phyloP scores from a whole-genome alignment of 306 rosid genomes.

The Neltuma alba region DNA sequence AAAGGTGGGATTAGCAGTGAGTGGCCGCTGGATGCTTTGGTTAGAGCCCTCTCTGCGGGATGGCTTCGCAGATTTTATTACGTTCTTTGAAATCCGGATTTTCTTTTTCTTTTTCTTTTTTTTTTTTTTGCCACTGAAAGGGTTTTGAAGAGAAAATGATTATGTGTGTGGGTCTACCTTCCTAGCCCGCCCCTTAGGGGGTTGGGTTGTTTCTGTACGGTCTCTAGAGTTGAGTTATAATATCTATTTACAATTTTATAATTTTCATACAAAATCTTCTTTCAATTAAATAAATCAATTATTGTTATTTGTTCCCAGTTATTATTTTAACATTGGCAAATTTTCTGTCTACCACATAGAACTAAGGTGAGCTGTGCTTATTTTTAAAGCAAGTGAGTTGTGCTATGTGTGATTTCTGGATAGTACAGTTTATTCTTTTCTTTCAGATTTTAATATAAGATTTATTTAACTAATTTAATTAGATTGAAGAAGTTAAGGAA shows the following conservation, averaged over 20 bases:
- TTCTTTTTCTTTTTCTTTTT: slow-evolving; percentile 31
- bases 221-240: slow-evolving; percentile 27
- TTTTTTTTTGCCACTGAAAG: too few relatives aligned
- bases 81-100: slow-evolving; percentile 50
- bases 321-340: background rate
- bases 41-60: slow-evolving; percentile 23
- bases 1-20: slow-evolving; percentile 29
- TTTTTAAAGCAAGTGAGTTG: too few relatives aligned
- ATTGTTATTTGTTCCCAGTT: background rate
- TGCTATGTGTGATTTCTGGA: too few relatives aligned
- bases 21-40: slow-evolving; percentile 22
- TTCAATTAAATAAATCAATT: background rate
- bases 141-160: slow-evolving; percentile 50
- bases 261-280: background rate
- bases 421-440: too few relatives aligned
- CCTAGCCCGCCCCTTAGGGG: slow-evolving; percentile 15
- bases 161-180: slow-evolving; percentile 30
- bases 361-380: background rate
- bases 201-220: slow-evolving; percentile 34
- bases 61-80: slow-evolving; percentile 30
- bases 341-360: too few relatives aligned
- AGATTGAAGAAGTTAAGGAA: too few relatives aligned
- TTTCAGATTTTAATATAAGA: too few relatives aligned
- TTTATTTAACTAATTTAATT: too few relatives aligned
- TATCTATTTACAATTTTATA: slow-evolving; percentile 4